Conservation (phyloP, 345 rosid species). For the Camelina hispida region DNA sequence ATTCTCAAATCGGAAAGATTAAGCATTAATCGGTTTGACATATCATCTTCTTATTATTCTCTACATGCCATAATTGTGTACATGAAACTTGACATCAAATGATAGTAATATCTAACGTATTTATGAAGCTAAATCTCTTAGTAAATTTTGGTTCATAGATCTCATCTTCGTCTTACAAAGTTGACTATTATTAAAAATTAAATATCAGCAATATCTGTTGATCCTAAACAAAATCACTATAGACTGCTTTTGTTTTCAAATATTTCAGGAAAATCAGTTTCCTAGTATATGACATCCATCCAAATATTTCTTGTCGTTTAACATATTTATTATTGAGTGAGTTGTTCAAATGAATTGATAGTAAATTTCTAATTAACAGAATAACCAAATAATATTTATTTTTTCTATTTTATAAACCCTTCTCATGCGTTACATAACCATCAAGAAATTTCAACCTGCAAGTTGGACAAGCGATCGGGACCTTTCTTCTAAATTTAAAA, state of each 20-base stretch:
- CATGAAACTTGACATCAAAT: not conserved
- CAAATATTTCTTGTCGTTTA: not conserved
- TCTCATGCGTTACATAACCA: too few species aligned
- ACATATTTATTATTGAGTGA: not conserved
- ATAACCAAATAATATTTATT: too few species aligned
- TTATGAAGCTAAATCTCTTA: not conserved
- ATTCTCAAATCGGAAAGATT: slow-evolving; percentile 1
- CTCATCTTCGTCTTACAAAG: not conserved
- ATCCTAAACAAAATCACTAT: not conserved
- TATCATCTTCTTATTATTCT: not conserved
- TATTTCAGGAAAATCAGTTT: slow-evolving; percentile 10
- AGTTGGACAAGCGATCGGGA: too few species aligned
- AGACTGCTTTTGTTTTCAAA: not conserved
- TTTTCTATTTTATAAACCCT: too few species aligned
- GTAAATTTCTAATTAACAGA: too few species aligned
- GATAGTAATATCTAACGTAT: not conserved
- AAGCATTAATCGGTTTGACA: not conserved
- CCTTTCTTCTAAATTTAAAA: too few species aligned
- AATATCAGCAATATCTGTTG: not conserved
- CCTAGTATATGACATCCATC: not conserved
- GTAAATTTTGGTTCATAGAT: not conserved
- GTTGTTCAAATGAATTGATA: not conserved
- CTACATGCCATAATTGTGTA: not conserved
- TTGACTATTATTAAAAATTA: not conserved
- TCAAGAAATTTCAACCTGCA: too few species aligned